Percentiles rank a stretch among this genome's conserved stretches.
phyloP scores from a whole-genome alignment of 768 basidiomycete genomes.

The Amanita rimosa region DNA sequence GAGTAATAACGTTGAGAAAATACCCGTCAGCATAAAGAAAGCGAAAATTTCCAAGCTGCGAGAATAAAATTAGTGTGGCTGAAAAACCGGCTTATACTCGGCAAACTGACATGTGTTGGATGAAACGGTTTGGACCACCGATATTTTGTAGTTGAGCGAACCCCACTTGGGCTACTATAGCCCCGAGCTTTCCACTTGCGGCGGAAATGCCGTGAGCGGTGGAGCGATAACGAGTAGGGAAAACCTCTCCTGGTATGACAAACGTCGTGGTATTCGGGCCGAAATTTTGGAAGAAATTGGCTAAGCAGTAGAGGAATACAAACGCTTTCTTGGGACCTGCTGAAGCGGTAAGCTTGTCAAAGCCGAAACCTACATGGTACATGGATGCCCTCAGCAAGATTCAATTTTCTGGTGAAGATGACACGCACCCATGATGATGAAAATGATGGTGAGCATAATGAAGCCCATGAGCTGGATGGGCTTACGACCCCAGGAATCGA shows the following conservation, averaged over 20 bases:
- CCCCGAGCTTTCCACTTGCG: conserved; percentile 75
- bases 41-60: conserved; percentile 71
- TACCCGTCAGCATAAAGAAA: conserved; percentile 78
- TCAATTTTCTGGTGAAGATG: background rate
- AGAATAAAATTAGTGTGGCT: background rate
- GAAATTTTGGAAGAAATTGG: conserved; percentile 88
- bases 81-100: background rate
- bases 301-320: conserved; percentile 77
- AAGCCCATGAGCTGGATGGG: conserved; percentile 79
- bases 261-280: conserved; percentile 78
- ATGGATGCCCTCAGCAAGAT: background rate
- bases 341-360: conserved; percentile 41
- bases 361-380: conserved; percentile 51
- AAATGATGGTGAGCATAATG: conserved; percentile 49
- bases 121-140: conserved; percentile 48
- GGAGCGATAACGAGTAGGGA: conserved; percentile 84
- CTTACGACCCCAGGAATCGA: conserved; percentile 76
- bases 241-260: conserved; percentile 69
- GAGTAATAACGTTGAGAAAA: conserved; percentile 69
- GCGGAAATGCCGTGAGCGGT: conserved; percentile 81
- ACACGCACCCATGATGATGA: conserved; percentile 55
- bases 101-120: conserved; percentile 53
- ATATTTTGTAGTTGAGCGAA: conserved; percentile 62
- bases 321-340: conserved; percentile 40
- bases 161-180: conserved; percentile 71